Base-by-base conservation (phyloP, 2,329 filamentous ascomycete species). In the Emergomyces pasteurianus region DNA sequence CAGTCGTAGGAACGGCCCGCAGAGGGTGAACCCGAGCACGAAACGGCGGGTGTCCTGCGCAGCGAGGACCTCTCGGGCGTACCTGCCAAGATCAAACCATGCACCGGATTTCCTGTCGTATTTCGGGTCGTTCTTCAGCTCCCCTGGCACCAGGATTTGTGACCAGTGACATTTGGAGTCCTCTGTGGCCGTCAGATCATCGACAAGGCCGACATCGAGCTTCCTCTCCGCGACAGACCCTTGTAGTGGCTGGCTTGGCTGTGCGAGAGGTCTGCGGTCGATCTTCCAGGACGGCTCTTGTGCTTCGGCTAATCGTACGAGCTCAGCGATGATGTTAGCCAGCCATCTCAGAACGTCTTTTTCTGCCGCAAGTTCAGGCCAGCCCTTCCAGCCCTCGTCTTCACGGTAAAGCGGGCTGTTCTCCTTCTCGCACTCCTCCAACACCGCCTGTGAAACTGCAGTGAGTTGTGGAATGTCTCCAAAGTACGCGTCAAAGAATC, bases 11-110 rank as follows among this genome's bases (percentile, higher is more conserved):
- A 75, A 64, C 60, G 72, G 72, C 63, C 76, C 70, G 60, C 72
- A 81, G 18, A 81, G 60, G 4, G 77, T 80, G 70, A 81, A 81
- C 61, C 75, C 76, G 18, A 81, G 65, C 60, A 78, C 72, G 63
- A 79, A 81, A 36, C 75, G 72, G 63, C 74, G 73, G 46, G 67
- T 75, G 55, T 75, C 70, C 65, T 79, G 71, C 21, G 72, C 67
- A 56, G 72, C 67, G 16, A 81, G 68, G 3, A 80, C 74, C 65
- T 81, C 75, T 61, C 73, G 74, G 0, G 70, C 74, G 65, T 80
- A 81, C 62, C 66, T 75, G n/a, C 66, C 74, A 1, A 80, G 67
- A 64, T 80, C 73, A 63, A 75, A 67, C 71, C 69, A 76, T 52
- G 71, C 68, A 12, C 72, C 65, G 0, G 72, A 74, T 16, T 68